phyloP scores from a whole-genome alignment of 23 red algal genomes.

The Gracilaria vermiculophylla region DNA sequence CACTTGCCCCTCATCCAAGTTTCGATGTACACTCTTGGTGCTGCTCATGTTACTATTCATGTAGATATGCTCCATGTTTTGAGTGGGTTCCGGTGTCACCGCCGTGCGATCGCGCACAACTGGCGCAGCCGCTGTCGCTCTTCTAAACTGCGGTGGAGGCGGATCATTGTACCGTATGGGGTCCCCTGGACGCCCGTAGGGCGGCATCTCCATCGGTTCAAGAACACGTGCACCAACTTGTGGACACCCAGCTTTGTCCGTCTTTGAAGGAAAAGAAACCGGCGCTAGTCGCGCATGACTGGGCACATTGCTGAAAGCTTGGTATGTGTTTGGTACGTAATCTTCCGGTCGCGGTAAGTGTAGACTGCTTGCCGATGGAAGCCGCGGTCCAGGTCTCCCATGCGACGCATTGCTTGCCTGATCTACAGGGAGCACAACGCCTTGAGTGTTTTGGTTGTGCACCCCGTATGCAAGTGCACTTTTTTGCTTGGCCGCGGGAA shows the following conservation, averaged over 20 bases:
- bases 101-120: neutral
- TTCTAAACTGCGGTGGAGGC: neutral
- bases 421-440: neutral
- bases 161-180: neutral
- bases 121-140: neutral
- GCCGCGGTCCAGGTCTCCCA: neutral
- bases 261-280: neutral
- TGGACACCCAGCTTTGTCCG: neutral
- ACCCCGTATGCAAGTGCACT: neutral
- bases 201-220: slow-evolving; percentile 26
- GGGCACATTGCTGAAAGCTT: neutral
- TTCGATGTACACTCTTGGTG: neutral
- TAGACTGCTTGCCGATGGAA: slow-evolving; percentile 12
- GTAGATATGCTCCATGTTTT: neutral
- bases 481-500: neutral
- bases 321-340: neutral
- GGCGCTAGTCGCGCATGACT: neutral
- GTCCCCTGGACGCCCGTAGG: neutral
- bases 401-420: neutral
- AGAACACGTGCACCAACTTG: neutral
- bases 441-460: neutral
- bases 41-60: neutral
- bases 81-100: neutral
- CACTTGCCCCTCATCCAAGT: neutral
- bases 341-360: neutral